Evolutionary conservation across 1,284 basidiomycete species (phyloP).

Genomic region (Moesziomyces globuligerus): DNA sequence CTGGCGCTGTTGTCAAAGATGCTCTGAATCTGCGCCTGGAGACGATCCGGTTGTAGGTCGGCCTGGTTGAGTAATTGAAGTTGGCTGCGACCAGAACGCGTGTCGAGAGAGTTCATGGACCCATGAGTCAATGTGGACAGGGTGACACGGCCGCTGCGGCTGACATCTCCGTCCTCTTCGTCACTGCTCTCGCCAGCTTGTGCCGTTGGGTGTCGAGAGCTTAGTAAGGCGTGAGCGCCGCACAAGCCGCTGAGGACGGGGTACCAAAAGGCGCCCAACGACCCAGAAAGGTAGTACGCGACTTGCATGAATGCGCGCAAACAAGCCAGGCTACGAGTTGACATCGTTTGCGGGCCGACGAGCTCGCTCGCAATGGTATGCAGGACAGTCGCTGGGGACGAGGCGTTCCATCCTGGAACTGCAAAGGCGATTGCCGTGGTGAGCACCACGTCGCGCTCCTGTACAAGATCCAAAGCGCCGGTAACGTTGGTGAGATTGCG

Average conservation of each 20-base stretch:
- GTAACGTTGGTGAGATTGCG: slow-evolving; percentile 87
- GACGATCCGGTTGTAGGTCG: slow-evolving; percentile 25
- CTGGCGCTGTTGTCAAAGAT: slow-evolving; percentile 71
- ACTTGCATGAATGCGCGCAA: slow-evolving; percentile 83
- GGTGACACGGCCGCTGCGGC: slow-evolving; percentile 24
- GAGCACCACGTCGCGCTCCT: slow-evolving; percentile 92
- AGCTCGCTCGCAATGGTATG: slow-evolving; percentile 11
- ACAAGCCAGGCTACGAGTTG: slow-evolving; percentile 88
- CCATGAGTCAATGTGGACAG: slow-evolving; percentile 41
- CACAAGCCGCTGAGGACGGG: slow-evolving; percentile 77
- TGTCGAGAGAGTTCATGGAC: slow-evolving; percentile 35
- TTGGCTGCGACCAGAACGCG: slow-evolving; percentile 33
- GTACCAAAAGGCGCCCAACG: slow-evolving; percentile 88
- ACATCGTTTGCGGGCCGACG: slow-evolving; percentile 71
- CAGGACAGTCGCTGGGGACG: slow-evolving; percentile 11
- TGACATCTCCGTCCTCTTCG: slow-evolving; percentile 3
- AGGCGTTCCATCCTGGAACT: slow-evolving; percentile 69
- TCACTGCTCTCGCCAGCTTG: slow-evolving; percentile 1
- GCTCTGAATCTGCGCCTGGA: slow-evolving; percentile 46
- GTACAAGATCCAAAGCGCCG: slow-evolving; percentile 84
- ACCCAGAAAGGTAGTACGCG: slow-evolving; percentile 83
- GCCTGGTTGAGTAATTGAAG: slow-evolving; percentile 38
- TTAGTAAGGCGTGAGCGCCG: slow-evolving; percentile 40
- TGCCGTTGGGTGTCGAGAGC: slow-evolving; percentile 9
- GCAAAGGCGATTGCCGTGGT: slow-evolving; percentile 85